Evolutionary conservation across 192 early-diverging fungal genomes (phyloP).

Genomic region (Fimicolochytrium jonesii): DNA sequence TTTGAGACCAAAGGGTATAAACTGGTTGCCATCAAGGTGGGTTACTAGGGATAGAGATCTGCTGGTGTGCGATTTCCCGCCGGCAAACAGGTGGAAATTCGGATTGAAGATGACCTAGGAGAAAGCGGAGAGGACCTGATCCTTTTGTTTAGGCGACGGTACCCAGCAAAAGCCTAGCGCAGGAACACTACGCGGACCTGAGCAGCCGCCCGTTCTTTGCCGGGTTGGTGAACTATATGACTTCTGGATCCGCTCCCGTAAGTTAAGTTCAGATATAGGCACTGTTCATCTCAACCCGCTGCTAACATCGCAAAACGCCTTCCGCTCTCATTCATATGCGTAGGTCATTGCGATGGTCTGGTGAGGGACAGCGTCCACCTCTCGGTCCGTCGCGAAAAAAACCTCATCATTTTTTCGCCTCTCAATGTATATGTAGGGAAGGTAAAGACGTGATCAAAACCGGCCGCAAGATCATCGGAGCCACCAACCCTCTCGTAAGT

Average conservation of each 20-base stretch:
- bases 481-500: slow-evolving; percentile 89
- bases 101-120: no score
- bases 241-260: slow-evolving; percentile 82
- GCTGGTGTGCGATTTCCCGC: no score
- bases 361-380: not conserved
- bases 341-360: slow-evolving; percentile 30
- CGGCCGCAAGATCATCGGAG: slow-evolving; percentile 84
- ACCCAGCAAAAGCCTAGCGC: slow-evolving; percentile 59
- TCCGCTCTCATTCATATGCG: no score
- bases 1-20: slow-evolving; percentile 89
- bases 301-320: no score
- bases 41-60: no score
- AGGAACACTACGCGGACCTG: slow-evolving; percentile 84
- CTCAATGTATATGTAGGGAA: no score
- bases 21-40: slow-evolving; percentile 78
- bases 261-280: no score
- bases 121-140: no score
- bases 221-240: slow-evolving; percentile 90
- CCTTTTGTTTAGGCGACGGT: slow-evolving; percentile 62
- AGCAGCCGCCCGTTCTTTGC: slow-evolving; percentile 82
- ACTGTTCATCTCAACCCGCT: no score
- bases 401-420: no score
- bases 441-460: slow-evolving; percentile 66
- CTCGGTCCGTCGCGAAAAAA: no score
- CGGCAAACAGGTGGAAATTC: no score